A percentile compares a stretch with the other conserved stretches of the same genome.
phyloP scores from a whole-genome alignment of 1,284 basidiomycete species.

The Heterobasidion annosum region DNA sequence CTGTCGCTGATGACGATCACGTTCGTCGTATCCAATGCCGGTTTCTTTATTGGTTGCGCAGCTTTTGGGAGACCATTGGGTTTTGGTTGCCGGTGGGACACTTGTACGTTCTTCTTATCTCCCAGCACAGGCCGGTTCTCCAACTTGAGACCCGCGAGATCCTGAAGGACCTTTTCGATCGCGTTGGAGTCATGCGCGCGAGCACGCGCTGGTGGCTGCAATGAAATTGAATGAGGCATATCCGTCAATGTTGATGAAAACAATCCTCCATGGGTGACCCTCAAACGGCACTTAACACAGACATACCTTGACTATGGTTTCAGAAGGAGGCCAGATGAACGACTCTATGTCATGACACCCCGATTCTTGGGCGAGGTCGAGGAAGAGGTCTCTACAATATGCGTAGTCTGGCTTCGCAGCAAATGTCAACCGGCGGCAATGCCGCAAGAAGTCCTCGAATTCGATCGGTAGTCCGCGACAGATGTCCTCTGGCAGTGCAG shows the following conservation, averaged over 20 bases:
- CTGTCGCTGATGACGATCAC: conserved; percentile 43
- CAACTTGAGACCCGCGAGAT: conserved; percentile 48
- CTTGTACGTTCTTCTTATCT: conserved; percentile 35
- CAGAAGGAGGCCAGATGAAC: conserved; percentile 64
- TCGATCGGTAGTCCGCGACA: conserved; percentile 58
- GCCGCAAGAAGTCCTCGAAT: conserved; percentile 67
- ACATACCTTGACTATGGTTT: conserved; percentile 15
- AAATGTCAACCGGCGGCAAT: conserved; percentile 59
- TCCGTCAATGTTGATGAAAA: not conserved
- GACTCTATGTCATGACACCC: conserved; percentile 49
- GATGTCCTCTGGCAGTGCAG: conserved; percentile 52
- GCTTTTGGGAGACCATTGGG: conserved; percentile 17
- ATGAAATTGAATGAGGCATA: not conserved
- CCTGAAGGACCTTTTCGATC: conserved; percentile 46
- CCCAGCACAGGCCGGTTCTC: conserved; percentile 35
- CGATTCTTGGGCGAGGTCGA: conserved; percentile 43
- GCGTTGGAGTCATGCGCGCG: conserved; percentile 20
- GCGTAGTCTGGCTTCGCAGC: conserved; percentile 58
- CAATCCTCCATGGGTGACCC: not conserved
- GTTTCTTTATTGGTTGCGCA: conserved; percentile 3
- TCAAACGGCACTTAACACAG: not conserved
- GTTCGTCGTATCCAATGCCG: conserved; percentile 19
- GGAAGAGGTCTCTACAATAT: conserved; percentile 52
- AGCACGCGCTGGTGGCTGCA: not conserved
- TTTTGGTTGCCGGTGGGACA: conserved; percentile 9